Evolutionary conservation across 805 yeast genomes (phyloP).

Genomic region (Sporopachydermia quercuum): DNA sequence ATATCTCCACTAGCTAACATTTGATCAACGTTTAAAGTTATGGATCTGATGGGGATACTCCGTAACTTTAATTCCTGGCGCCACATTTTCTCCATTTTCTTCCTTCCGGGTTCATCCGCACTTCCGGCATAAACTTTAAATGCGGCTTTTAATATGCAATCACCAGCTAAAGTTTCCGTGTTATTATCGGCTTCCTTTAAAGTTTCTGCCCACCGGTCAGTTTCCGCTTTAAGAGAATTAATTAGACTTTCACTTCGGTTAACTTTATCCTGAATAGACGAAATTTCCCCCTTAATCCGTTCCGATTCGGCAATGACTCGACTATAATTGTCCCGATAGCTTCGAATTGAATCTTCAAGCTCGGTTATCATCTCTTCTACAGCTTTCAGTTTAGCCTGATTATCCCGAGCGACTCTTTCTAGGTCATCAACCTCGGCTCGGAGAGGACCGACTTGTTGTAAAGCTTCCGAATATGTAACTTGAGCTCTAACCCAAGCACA

Average conservation of each 20-base stretch:
- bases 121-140: conserved; percentile 46
- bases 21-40: conserved; percentile 21
- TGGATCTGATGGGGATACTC: conserved; percentile 25
- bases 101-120: conserved; percentile 34
- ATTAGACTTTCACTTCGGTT: conserved; percentile 46
- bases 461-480: conserved; percentile 53
- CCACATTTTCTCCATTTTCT: conserved; percentile 22
- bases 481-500: conserved; percentile 85
- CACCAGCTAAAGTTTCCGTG: conserved; percentile 41
- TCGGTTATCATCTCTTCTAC: conserved; percentile 73
- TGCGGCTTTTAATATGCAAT: conserved; percentile 49
- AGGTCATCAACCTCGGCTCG: conserved; percentile 45
- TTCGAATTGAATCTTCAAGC: conserved; percentile 50
- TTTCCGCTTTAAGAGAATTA: conserved; percentile 49
- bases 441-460: conserved; percentile 63
- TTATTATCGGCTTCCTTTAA: conserved; percentile 34
- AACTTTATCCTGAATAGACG: conserved; percentile 41
- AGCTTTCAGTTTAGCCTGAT: conserved; percentile 56
- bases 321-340: conserved; percentile 55
- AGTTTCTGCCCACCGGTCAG: conserved; percentile 57
- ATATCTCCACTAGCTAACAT: conserved; percentile 27
- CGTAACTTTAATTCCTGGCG: conserved; percentile 19
- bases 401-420: conserved; percentile 44
- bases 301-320: conserved; percentile 68
- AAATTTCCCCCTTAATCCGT: conserved; percentile 56